These are phyloP conservation scores for Vitis rupestris DNA, from an alignment of 164 flowering plant species.

Conservation along the genomic window DNA sequence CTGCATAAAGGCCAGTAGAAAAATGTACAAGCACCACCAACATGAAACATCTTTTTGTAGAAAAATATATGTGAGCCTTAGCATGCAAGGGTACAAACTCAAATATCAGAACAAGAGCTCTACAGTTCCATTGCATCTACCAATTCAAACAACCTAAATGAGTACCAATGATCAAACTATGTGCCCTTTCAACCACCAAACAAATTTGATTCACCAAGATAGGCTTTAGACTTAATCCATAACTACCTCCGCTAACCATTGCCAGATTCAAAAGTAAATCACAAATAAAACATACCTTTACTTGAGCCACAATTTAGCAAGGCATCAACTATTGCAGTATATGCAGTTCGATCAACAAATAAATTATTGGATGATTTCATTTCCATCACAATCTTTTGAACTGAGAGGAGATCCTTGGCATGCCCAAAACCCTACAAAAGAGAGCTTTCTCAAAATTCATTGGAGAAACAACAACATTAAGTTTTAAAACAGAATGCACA, in stretches of 20 bases:
- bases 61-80: no score
- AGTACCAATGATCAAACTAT: no score
- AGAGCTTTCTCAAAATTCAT: background rate
- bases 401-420: slow-evolving; percentile 48
- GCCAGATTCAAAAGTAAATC: background rate
- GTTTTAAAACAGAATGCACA: background rate
- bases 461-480: background rate
- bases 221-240: no score
- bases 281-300: slow-evolving; percentile 36
- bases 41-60: no score
- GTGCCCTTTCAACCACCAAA: no score
- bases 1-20: no score
- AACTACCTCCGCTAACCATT: no score
- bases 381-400: slow-evolving; percentile 54
- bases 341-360: slow-evolving; percentile 60
- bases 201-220: no score
- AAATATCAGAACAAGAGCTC: no score
- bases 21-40: no score
- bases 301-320: slow-evolving; percentile 56
- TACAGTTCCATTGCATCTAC: background rate
- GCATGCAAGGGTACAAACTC: no score
- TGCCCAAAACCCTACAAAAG: slow-evolving; percentile 53
- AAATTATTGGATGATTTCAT: slow-evolving; percentile 45
- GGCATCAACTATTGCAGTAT: slow-evolving; percentile 64
- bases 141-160: background rate